These are phyloP conservation scores for Leccinum cinnamomeum DNA, from an alignment of 1,284 basidiomycete genomes.

Conservation along the genomic window DNA sequence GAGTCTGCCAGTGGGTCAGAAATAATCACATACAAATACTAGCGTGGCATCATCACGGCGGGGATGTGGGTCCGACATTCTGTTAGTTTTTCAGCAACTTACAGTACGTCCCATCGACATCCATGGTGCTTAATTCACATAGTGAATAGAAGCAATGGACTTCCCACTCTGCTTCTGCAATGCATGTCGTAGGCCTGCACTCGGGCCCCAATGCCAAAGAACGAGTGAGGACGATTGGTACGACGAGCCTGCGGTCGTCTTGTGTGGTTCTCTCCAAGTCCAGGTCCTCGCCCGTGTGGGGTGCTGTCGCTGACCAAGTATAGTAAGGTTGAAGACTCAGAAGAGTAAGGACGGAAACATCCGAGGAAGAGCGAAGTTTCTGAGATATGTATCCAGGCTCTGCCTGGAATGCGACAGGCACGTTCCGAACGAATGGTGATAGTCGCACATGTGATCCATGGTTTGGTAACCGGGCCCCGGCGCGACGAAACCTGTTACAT, in stretches of 20 bases:
- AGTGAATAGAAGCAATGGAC: no score
- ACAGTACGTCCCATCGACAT: no score
- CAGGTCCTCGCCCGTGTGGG: background rate
- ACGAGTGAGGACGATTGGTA: background rate
- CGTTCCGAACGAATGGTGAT: constrained; percentile 65
- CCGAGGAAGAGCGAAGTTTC: background rate
- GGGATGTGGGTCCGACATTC: no score
- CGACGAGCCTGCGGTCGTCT: background rate
- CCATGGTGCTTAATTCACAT: no score
- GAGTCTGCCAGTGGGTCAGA: no score
- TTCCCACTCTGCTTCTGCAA: background rate
- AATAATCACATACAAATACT: no score
- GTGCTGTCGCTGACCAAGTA: background rate
- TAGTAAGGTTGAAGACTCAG: background rate
- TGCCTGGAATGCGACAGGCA: background rate
- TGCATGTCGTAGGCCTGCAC: no score
- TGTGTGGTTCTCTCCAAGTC: background rate
- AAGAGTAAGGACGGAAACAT: background rate
- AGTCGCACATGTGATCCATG: constrained; percentile 92
- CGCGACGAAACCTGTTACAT: constrained; percentile 68
- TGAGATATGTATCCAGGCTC: background rate
- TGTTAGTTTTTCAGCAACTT: no score
- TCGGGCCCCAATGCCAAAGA: background rate
- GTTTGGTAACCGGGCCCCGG: constrained; percentile 72
- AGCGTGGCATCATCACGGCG: no score